Base-by-base conservation (phyloP, 345 rosid genomes). In the Limnanthes douglasii region DNA sequence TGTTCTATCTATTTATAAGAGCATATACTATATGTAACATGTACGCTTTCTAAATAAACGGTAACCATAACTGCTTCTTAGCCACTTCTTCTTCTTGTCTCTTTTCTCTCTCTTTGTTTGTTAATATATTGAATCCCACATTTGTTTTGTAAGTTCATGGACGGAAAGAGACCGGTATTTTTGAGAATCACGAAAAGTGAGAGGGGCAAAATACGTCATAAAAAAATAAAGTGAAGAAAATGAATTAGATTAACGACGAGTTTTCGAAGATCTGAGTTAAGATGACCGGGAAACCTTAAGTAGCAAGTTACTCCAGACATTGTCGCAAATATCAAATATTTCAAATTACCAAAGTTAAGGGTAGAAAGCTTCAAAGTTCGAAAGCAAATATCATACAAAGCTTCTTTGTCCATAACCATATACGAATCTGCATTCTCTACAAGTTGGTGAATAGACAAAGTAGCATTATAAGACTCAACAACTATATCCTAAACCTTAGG, bases 281-380 rank as follows among this genome's bases (percentile, higher is more conserved):
- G 74, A 53, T 75, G 85, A 33, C 85, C 85, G 0, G 80, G 80
- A 61, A 75, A 75, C 16, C 86, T 76, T 6, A 72, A 69, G 28
- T 80, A 75, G 53, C 86, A 75, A 5, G 86, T 75, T 27, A 75
- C 86, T 15, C 80, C 80, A 39, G 80, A 72, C 86, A 75, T 75
- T 56, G 86, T 75, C 15, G 86, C 77, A 27, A 80, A 75, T 35
- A 75, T 75, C 28, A 75, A 72, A 37, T 75, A 80, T 39, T 75
- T 75, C 60, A 75, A 55, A 32, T 75, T 80, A 37, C 86, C 86
- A 64, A 76, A 76, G 77, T 81, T 76, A 4, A 77, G 86, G 24
- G 86, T 75, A 0, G 81, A 72, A 37, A 75, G 86, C 62, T 75
- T 75, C 7, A 75, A 62, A 35, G 86, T 75, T 9, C 86, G 57